phyloP scores from a whole-genome alignment of 2,329 filamentous ascomycete species.

The Amauroascus verrucosus region DNA sequence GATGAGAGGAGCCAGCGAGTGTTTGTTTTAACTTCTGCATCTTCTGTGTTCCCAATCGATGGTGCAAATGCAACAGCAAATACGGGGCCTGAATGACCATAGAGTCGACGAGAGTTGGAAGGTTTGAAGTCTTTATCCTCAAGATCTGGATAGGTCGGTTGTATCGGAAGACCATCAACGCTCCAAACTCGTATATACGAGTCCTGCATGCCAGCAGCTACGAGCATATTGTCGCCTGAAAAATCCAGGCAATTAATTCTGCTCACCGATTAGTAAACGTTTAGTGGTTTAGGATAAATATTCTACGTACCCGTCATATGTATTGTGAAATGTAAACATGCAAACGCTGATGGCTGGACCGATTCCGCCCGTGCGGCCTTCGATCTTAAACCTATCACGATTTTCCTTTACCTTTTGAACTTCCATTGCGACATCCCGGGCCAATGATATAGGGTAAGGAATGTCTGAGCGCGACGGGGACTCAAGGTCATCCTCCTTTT shows the following conservation, averaged over 20 bases:
- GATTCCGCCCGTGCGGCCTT: conserved; percentile 70
- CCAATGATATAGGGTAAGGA: conserved; percentile 76
- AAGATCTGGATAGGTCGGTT: conserved; percentile 51
- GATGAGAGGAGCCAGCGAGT: conserved; percentile 75
- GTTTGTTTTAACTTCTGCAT: conserved; percentile 44
- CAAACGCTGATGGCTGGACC: conserved; percentile 77
- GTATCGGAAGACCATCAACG: conserved; percentile 71
- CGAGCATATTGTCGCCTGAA: conserved; percentile 76
- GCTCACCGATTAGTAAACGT: conserved; percentile 19
- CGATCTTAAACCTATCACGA: conserved; percentile 80
- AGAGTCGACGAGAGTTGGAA: conserved; percentile 61
- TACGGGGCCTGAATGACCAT: conserved; percentile 83
- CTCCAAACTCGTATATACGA: conserved; percentile 96
- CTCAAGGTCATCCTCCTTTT: conserved; percentile 81
- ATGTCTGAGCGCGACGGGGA: conserved; percentile 67
- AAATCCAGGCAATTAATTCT: conserved; percentile 92
- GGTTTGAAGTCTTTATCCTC: conserved; percentile 47
- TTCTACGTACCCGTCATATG: conserved; percentile 62
- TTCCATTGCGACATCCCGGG: conserved; percentile 84
- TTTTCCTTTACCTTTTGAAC: conserved; percentile 90
- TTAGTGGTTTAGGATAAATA: neutral
- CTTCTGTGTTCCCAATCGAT: conserved; percentile 44
- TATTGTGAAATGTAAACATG: conserved; percentile 99
- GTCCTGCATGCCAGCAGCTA: conserved; percentile 80
- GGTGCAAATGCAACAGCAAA: conserved; percentile 86